These are phyloP conservation scores for Quercus berberidifolia DNA, from an alignment of 306 rosid genomes.

Conservation along the genomic window DNA sequence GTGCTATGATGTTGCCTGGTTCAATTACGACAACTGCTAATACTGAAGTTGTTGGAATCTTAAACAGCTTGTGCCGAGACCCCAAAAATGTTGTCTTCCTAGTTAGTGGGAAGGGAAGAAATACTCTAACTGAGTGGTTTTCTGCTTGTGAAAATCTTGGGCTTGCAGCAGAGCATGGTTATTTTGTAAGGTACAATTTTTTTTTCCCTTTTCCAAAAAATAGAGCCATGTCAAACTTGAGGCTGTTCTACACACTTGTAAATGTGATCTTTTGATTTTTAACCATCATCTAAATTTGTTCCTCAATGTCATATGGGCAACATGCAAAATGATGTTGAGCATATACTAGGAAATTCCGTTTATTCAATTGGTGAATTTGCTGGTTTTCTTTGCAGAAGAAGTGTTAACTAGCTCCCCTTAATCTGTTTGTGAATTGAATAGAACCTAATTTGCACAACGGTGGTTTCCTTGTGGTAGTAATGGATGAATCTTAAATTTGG, in stretches of 20 bases:
- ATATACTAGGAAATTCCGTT: neutral
- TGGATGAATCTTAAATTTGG: neutral
- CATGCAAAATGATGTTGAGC: neutral
- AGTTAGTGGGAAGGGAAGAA: slow-evolving; percentile 80
- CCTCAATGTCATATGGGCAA: neutral
- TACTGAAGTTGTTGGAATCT: slow-evolving; percentile 57
- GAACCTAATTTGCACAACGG: neutral
- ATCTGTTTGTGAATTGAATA: neutral
- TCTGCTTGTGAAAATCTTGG: slow-evolving; percentile 72
- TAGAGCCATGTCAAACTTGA: neutral
- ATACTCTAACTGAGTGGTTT: slow-evolving; percentile 68
- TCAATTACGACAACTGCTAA: slow-evolving; percentile 61
- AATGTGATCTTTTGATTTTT: neutral
- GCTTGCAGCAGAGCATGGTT: slow-evolving; percentile 88
- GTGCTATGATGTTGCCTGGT: slow-evolving; percentile 64
- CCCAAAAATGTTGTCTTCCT: slow-evolving; percentile 69
- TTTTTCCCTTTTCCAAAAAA: neutral
- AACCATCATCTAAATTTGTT: neutral
- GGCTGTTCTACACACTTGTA: neutral
- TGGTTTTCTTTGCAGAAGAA: neutral
- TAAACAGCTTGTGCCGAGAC: slow-evolving; percentile 72
- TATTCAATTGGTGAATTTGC: neutral
- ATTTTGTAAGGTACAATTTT: slow-evolving; percentile 58
- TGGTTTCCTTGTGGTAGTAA: neutral
- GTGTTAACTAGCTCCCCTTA: neutral